Base-by-base conservation (phyloP, 1,284 basidiomycete species). In the Puccinia hordei region DNA sequence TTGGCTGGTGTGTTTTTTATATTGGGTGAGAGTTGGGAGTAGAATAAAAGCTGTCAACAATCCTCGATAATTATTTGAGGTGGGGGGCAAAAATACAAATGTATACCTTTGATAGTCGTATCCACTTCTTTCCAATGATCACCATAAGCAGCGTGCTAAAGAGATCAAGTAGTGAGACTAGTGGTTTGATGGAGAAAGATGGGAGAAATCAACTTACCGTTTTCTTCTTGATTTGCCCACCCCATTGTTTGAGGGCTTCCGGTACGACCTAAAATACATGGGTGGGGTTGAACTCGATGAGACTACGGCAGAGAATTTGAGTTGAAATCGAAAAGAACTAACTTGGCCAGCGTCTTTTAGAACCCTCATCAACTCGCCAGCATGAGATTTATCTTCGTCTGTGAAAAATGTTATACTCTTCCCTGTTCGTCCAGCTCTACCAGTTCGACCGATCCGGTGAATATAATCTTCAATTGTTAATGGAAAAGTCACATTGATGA, bases 361-460 rank as follows among this genome's bases (percentile, higher is more conserved):
- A 57, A 99, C 93, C 15, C 93, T 90, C 84, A 94, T 94, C 79
- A 98, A 90, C 86, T 98, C 96, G 15, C 97, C 96, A 0, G 96
- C 95, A 24, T 97, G 88, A n/a, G 91, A 89, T 69, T 87, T 87
- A 83, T 87, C 87, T 73, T 86, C 85, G 24, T 86, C 85, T n/a
- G 86, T 87, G 87, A 99, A 99, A 88, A 97, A 99, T 13, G 97
- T 99, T 84, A 98, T 92, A 27, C 93, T 93, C 86, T 94, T 95
- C 74, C 96, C 97, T 46, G 88, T 90, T 85, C 92, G 91, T 44
- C 96, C 96, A 51, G 93, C 96, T 78, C 96, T 92, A 35, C 96
- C 94, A 6, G 96, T 98, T 83, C 96, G 90, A 41, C 96, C 96
- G 83, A 98, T 98, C 44, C 97, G 92, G 87, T 99, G 96, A 82